Evolutionary conservation across 495 filamentous ascomycete genomes (phyloP), one percentile per base, ranked within the genome.

Genomic region (Viridothelium virens): DNA sequence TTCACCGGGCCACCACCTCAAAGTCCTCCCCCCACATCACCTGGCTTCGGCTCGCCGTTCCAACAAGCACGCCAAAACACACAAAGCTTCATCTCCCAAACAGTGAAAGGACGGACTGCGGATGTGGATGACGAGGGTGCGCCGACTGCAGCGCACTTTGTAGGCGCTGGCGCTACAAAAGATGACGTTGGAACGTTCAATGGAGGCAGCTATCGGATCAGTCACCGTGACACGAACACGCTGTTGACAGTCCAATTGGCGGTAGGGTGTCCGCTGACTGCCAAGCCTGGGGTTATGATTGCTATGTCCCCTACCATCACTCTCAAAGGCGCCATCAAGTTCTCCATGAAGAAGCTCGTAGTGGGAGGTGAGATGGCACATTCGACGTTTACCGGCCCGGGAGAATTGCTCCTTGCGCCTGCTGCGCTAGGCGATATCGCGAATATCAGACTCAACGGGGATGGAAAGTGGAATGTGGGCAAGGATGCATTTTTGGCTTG

Each of bases 181-280:
- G 94, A 97, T 75, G 90, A 94, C 63, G 81, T 92, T 12, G 94
- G 94, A 2, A 96, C 89, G 0, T 97, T 98, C 81, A 97, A 97
- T 77, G 94, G 94, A 11, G 94, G 94, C 9, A 91, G 86, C 68
- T 98, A 93, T 73, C 81, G 95, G 31, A 91, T 98, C 75, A 94
- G 91, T 70, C 94, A 98, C 72, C 83, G 94, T 6, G 92, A 97
- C 72, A 86, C 84, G 50, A 98, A 98, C 73, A 91, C 91, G 0
- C 84, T 97, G 48, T 70, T 97, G 56, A 98, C 95, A 0, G 65
- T 98, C 2, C 92, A 96, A 73, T 75, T 98, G 14, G 93, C 94
- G 2, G 86, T 93, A 71, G 93, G 92, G 3, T 95, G 90, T 72
- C 93, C 94, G 0, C 71, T 98, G 56, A 81, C 80, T 16, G 90